Base-by-base conservation (phyloP, 306 rosid genomes). In the Glycyrrhiza uralensis region DNA sequence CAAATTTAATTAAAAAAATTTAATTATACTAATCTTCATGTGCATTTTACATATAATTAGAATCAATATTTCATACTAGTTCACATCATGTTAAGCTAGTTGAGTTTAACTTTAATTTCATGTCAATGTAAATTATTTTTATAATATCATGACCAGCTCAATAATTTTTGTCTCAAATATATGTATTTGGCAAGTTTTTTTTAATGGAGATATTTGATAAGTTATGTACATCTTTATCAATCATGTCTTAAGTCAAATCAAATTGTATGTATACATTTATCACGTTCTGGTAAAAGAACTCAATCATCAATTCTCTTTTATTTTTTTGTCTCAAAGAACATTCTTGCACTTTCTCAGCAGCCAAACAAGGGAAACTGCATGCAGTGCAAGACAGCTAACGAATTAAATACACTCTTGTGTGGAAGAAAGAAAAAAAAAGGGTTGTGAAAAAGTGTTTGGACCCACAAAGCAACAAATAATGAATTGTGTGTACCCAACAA, bases 301-400 rank as follows among this genome's bases (percentile, higher is more conserved):
- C 50, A 69, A 51, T 69, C 13, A 50, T 38, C 23, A 4, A 4
- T 1, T n/a, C 26, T n/a, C n/a, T n/a, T n/a, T n/a, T n/a, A n/a
- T 2, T 56, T 23, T 4, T 49, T 69, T 70, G 0, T 8, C 54
- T n/a, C 4, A 14, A 1, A 42, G 51, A 41, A 55, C 61, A 66
- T 59, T 77, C 76, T 3, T 77, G 41, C 54, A 24, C 64, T 59
- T 36, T 77, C 36, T 49, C 0, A 42, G 28, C 13, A 69, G 20
- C 38, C 65, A 77, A 49, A 69, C 65, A 4, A 60, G 14, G n/a
- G 38, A 68, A 55, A 57, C n/a, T 72, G 20, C 64, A 71, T 47
- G 70, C 32, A 59, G 19, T 52, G 72, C 72, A 72, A 64, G 63
- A 79, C 79, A 65, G 75, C 75, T 56, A 50, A 38, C n/a, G 60